Conservation (phyloP, 2,329 filamentous ascomycete genomes). For the Cercospora zeae-maydis region DNA sequence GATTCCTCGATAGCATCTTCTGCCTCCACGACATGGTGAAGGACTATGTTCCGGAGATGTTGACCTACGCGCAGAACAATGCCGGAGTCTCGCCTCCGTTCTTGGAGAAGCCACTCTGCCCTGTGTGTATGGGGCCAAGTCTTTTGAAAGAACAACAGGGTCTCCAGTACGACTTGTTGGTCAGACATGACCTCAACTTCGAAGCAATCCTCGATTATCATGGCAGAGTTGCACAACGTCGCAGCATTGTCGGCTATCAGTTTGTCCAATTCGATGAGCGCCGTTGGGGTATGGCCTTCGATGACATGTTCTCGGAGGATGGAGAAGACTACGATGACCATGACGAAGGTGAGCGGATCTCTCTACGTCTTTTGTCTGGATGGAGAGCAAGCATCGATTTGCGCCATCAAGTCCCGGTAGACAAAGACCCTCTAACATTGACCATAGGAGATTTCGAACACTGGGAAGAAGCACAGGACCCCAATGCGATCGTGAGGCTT, state of each 20-base stretch:
- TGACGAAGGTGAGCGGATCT: neutral
- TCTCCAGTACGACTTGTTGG: conserved; percentile 21
- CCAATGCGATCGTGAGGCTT: conserved; percentile 16
- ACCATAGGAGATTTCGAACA: conserved; percentile 17
- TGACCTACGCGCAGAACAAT: conserved; percentile 8
- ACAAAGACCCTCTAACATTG: conserved; percentile 8
- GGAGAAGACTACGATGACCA: neutral
- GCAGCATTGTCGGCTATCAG: conserved; percentile 11
- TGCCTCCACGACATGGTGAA: conserved; percentile 20
- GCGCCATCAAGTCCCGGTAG: neutral
- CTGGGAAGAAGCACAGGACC: conserved; percentile 29
- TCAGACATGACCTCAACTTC: conserved; percentile 5
- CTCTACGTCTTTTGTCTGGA: neutral
- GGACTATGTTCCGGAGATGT: conserved; percentile 22
- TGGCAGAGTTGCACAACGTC: neutral
- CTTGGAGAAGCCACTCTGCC: conserved; percentile 26
- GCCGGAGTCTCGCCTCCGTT: neutral
- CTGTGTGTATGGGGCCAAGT: conserved; percentile 29
- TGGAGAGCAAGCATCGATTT: neutral
- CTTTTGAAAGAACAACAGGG: conserved; percentile 25
- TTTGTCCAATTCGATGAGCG: conserved; percentile 32
- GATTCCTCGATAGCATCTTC: conserved; percentile 21
- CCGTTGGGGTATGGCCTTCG: conserved; percentile 28
- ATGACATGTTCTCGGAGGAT: conserved; percentile 25
- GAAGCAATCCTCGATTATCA: conserved; percentile 18